phyloP scores from a whole-genome alignment of 768 basidiomycete genomes.

The Tephrocybe sp. region DNA sequence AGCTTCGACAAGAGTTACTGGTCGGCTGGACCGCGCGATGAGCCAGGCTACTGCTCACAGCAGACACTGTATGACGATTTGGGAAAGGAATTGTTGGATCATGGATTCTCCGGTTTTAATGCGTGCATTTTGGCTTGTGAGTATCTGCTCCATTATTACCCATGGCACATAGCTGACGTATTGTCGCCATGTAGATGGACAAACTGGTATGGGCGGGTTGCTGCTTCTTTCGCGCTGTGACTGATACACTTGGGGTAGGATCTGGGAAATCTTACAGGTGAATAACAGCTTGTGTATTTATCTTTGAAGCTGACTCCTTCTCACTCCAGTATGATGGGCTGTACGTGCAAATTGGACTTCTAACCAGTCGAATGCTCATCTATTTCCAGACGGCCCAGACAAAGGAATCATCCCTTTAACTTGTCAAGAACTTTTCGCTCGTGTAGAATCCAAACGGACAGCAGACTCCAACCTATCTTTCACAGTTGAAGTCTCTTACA shows the following conservation, averaged over 20 bases:
- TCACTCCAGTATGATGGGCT: conserved; percentile 87
- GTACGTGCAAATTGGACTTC: conserved; percentile 47
- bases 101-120: conserved; percentile 95
- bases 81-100: conserved; percentile 91
- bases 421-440: conserved; percentile 87
- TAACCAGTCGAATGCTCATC: background rate
- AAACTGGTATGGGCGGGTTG: conserved; percentile 64
- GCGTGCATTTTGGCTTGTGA: conserved; percentile 98
- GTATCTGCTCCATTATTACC: conserved; percentile 31
- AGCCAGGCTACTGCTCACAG: conserved; percentile 89
- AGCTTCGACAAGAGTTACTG: conserved; percentile 98
- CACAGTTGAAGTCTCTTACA: conserved; percentile 97
- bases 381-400: conserved; percentile 79
- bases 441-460: conserved; percentile 65
- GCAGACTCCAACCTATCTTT: conserved; percentile 71
- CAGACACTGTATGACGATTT: conserved; percentile 93
- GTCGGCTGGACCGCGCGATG: conserved; percentile 89
- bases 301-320: conserved; percentile 8
- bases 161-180: background rate
- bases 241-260: conserved; percentile 40
- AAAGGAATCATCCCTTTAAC: conserved; percentile 98
- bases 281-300: conserved; percentile 22
- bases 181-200: conserved; percentile 51
- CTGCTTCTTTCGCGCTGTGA: background rate
- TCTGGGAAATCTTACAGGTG: conserved; percentile 93